Percentiles rank a stretch among this genome's conserved stretches.
These are phyloP conservation scores for Ichthyophthirius multifiliis DNA, from an alignment of 169 alveolate species.

Conservation along the genomic window DNA sequence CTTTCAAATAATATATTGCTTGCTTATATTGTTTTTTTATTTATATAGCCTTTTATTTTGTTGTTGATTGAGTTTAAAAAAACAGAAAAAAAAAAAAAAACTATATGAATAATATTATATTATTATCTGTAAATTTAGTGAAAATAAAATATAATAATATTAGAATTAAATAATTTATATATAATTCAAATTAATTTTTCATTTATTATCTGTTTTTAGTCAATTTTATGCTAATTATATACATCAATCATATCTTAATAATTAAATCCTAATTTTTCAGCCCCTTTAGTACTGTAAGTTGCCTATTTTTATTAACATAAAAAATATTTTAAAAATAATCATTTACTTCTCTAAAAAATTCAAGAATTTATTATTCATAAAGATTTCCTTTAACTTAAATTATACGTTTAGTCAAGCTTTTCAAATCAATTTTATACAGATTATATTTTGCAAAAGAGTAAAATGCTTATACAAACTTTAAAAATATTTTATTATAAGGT, in stretches of 20 bases:
- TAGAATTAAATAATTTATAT: too few relatives aligned
- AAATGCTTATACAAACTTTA: background rate
- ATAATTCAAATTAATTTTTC: too few relatives aligned
- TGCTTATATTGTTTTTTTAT: too few relatives aligned
- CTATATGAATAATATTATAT: too few relatives aligned
- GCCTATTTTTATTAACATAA: background rate
- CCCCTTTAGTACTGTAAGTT: background rate
- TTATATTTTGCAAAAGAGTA: background rate
- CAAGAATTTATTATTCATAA: background rate
- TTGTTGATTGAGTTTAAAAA: too few relatives aligned
- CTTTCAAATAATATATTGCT: too few relatives aligned
- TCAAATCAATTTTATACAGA: background rate
- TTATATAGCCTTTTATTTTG: too few relatives aligned
- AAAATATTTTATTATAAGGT: background rate
- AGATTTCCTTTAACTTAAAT: background rate
- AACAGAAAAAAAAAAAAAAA: too few relatives aligned
- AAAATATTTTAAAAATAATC: background rate
- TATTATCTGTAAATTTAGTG: too few relatives aligned
- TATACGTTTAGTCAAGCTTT: background rate
- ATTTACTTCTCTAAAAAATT: slow-evolving; percentile 1
- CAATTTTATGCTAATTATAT: too few relatives aligned
- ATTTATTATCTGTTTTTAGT: too few relatives aligned
- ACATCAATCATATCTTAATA: background rate
- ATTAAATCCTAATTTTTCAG: background rate
- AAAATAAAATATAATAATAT: too few relatives aligned